Evolutionary conservation across 1,284 basidiomycete species (phyloP), one percentile per base, ranked within the genome.

Genomic region (Grifola frondosa): DNA sequence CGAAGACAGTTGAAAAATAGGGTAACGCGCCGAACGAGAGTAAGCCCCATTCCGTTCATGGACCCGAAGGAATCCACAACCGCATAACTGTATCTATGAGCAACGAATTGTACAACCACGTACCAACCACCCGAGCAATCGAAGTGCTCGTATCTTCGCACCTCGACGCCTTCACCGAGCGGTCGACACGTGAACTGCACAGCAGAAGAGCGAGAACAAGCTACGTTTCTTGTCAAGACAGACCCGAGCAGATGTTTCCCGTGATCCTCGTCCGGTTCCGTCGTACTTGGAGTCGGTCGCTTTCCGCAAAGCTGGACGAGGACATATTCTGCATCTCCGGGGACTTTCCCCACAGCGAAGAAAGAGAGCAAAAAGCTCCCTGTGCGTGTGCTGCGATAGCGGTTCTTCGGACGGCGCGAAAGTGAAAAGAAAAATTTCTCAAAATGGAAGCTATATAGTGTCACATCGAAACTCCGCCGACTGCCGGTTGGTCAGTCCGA

Each of bases 1-100:
- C 76, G 44, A 53, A 50, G 34, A 37, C 38, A 56, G 62, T 67
- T 68, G 69, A 75, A 75, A 80, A 80, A 77, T 74, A 64, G 61
- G 38, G 20, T 48, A 54, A 50, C 43, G 58, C 73, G 78, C 75
- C 79, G 77, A 71, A 69, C 65, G 77, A 85, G 83, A 88, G 84
- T 88, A 82, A 89, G 86, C 86, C 86, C 87, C 86, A 88, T 89
- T 88, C 77, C 74, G 86, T 88, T 87, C 73, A 77, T 66, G 71
- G 75, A 65, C 32, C 37, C 53, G 44, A 16, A 47, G 52, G 45
- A 50, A 49, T 65, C 70, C 70, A 53, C 81, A 81, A 87, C 81
- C 86, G 85, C 79, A 89, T 89, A 79, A 87, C 86, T 89, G 61
- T 88, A 67, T 73, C 80, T 81, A 89, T 85, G 86, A 89, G 87